Evolutionary conservation across 2,329 filamentous ascomycete species (phyloP).

Genomic region (Apiospora marii): DNA sequence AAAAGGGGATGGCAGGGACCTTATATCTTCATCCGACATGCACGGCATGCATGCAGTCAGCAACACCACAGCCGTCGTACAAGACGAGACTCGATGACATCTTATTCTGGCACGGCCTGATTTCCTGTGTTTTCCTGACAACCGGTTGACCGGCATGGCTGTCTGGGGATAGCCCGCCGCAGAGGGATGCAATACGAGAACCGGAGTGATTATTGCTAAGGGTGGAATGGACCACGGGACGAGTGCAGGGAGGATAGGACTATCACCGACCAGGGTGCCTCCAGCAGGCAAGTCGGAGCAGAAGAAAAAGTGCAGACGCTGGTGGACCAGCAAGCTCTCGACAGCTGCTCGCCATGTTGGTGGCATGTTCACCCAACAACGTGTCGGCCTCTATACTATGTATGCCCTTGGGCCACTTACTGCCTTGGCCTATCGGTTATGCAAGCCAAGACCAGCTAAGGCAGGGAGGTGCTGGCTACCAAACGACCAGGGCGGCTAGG

Average conservation of each 20-base stretch:
- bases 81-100: slow-evolving; percentile 34
- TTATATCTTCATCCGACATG: slow-evolving; percentile 37
- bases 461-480: slow-evolving; percentile 17
- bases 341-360: background rate
- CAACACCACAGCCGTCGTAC: slow-evolving; percentile 26
- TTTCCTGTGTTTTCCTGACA: slow-evolving; percentile 28
- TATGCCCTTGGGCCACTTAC: background rate
- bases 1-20: slow-evolving; percentile 29
- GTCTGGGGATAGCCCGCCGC: slow-evolving; percentile 11
- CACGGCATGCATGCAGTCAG: slow-evolving; percentile 17
- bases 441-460: slow-evolving; percentile 36
- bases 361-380: slow-evolving; percentile 21
- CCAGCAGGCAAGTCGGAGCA: background rate
- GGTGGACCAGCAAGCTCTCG: background rate
- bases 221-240: background rate
- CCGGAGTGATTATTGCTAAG: slow-evolving; percentile 17
- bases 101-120: slow-evolving; percentile 27
- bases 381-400: background rate
- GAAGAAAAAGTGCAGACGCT: background rate
- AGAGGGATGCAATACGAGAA: slow-evolving; percentile 32
- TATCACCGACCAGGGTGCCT: slow-evolving; percentile 2
- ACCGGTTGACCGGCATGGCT: slow-evolving; percentile 27
- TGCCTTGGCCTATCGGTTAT: slow-evolving; percentile 31
- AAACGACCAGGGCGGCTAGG: background rate
- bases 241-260: background rate